Conservation (phyloP, 179 eudicot species). For the Pouteria campechiana region DNA sequence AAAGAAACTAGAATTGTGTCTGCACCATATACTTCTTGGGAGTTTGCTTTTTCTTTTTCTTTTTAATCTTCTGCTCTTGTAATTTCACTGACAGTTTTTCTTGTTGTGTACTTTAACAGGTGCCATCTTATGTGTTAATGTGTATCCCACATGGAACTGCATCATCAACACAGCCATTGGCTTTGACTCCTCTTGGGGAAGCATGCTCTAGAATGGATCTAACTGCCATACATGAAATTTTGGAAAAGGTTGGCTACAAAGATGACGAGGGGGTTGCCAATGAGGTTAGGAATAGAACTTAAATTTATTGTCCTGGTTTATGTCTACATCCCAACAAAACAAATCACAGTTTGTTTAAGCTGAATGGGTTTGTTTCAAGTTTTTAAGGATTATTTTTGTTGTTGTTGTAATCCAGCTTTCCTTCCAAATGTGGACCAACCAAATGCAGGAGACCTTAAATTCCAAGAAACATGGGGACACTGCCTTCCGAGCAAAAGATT, state of each 20-base stretch:
- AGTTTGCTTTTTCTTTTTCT: too few species aligned
- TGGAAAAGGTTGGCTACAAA: conserved; percentile 65
- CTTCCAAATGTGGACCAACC: conserved; percentile 74
- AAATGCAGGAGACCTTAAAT: conserved; percentile 66
- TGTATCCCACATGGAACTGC: conserved; percentile 45
- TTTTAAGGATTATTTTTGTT: not conserved
- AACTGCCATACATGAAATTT: conserved; percentile 72
- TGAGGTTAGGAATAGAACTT: conserved; percentile 30
- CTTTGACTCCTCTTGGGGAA: conserved; percentile 61
- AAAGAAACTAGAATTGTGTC: too few species aligned
- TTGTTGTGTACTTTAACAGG: conserved; percentile 29
- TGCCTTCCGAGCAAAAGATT: conserved; percentile 66
- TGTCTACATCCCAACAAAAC: not conserved
- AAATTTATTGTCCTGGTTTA: not conserved
- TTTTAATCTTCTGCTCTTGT: too few species aligned
- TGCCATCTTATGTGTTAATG: conserved; percentile 62
- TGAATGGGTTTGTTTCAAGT: not conserved
- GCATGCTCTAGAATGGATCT: conserved; percentile 79
- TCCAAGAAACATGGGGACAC: conserved; percentile 65
- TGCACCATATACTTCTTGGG: too few species aligned
- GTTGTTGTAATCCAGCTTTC: conserved; percentile 75
- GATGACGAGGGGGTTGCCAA: conserved; percentile 71
- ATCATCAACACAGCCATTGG: conserved; percentile 25
- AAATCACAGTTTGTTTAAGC: not conserved
- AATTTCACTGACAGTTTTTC: too few species aligned